A percentile compares a stretch with the other conserved stretches of the same genome.
phyloP scores from a whole-genome alignment of 331 rosid genomes.

The Malus hybrid region DNA sequence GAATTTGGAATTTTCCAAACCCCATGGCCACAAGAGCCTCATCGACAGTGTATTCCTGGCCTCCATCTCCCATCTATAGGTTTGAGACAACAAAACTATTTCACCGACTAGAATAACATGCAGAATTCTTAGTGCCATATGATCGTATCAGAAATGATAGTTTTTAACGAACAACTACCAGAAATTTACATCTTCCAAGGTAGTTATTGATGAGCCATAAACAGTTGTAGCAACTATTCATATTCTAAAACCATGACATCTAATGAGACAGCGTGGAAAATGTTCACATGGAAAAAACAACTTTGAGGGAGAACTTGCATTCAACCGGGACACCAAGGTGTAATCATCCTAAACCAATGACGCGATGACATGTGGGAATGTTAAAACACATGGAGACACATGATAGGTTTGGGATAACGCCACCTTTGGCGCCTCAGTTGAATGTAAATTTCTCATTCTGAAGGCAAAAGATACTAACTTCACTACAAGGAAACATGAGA shows the following conservation, averaged over 20 bases:
- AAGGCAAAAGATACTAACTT: background rate
- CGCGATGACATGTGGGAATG: too few relatives aligned
- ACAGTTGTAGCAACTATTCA: too few relatives aligned
- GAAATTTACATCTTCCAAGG: background rate
- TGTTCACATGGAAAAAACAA: background rate
- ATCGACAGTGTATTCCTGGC: conserved; percentile 52
- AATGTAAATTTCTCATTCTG: background rate
- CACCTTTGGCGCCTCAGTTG: too few relatives aligned
- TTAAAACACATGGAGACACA: too few relatives aligned
- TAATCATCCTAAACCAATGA: too few relatives aligned
- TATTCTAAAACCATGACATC: too few relatives aligned
- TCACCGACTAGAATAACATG: background rate
- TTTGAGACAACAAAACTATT: background rate
- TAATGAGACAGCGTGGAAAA: background rate
- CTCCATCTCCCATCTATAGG: conserved; percentile 40
- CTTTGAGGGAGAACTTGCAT: too few relatives aligned
- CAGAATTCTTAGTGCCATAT: background rate
- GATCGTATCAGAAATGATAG: background rate
- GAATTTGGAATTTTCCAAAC: conserved; percentile 77
- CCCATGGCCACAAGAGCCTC: conserved; percentile 75
- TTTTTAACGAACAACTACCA: background rate
- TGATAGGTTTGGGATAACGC: too few relatives aligned
- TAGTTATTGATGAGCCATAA: background rate
- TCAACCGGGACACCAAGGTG: too few relatives aligned
- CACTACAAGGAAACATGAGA: background rate